Base-by-base conservation (phyloP, 2,329 filamentous ascomycete species). In the Epichloe coenophiala region DNA sequence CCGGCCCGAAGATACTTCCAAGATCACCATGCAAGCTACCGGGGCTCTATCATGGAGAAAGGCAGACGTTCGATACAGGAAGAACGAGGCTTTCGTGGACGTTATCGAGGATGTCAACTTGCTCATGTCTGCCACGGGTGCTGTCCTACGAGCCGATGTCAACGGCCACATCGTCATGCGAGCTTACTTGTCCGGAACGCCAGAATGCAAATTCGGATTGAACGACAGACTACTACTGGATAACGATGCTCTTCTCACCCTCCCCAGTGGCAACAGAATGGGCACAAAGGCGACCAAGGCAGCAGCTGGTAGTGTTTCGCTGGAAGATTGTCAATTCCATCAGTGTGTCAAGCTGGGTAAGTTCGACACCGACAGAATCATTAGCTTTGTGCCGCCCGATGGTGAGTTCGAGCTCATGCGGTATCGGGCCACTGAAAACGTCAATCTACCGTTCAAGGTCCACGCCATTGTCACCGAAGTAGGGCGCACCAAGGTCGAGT, bases 61-160 rank as follows among this genome's bases (percentile, higher is more conserved):
- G 63, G 87, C 91, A 53, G 91, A 97, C 67, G 93, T 98, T 69
- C 95, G 95, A 65, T 98, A 98, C 72, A 86, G 93, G 67, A 98
- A 98, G 73, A 98, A 98, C 71, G 93, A 98, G 69, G 93, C 93
- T 35, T 98, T 98, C 63, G 93, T 98, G 59, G 93, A 98, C 68
- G 93, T 98, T 17, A 98, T 98, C 62, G 93, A 98, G 69, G 93
- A 98, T 63, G 91, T 98, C 61, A 98, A 98, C 68, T 78, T 98
- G 53, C 83, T 98, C 63, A 96, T 98, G 86, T 97, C 91, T n/a
- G 93, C 93, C 5, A 93, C 89, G 0, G 93, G 93, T 33, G 91
- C 90, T 21, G 89, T 98, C 31, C 78, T 98, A 12, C 86, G 93
- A 57, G 93, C 93, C 56, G 93, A 98, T 62, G 93, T 98, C 49